Base-by-base conservation (phyloP, 148 eudicot genomes). In the Chenopodium formosanum region DNA sequence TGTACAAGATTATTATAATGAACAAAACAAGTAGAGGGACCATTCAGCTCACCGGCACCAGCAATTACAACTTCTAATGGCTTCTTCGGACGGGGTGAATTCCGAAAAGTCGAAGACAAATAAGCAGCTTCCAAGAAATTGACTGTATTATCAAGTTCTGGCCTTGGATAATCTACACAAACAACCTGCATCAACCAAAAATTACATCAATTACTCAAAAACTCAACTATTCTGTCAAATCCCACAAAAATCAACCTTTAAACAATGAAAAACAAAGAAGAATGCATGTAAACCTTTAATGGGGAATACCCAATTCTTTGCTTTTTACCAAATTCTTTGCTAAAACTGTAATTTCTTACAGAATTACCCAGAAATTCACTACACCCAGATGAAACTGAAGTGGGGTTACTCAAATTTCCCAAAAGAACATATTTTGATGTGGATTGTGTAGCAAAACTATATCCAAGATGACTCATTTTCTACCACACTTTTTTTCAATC, bases 141-240 rank as follows among this genome's bases (percentile, higher is more conserved):
- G 44, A 79, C 88, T 7, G 98, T 91, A 80, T 87, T 91, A 2
- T 97, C 99, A 82, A 97, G 92, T 82, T 97, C 98, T 29, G 99
- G 99, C 86, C 99, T 94, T 74, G 99, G 99, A 88, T 89, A 94
- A 84, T 97, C 99, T 27, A 90, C 83, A 84, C 99, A 94, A 63
- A 91, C 95, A 76, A 94, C 98, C 99, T 96, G 80, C 48, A 78
- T 48, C 75, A 81, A 34, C 29, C 44, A 22, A 73, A 73, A 50
- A 25, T 47, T 17, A 56, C 52, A 64, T 71, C 56, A 71, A 4
- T 65, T 4, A 19, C 67, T 48, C 20, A 27, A 10, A 53, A 75
- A 69, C 31, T 64, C 75, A 77, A 72, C 3, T 31, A 47, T 48
- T 60, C 2, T 1, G 31, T n/a, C 16, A 70, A 23, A 76, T n/a